Base-by-base conservation (phyloP, 139 green algal genomes). In the Coelastrella sp. region DNA sequence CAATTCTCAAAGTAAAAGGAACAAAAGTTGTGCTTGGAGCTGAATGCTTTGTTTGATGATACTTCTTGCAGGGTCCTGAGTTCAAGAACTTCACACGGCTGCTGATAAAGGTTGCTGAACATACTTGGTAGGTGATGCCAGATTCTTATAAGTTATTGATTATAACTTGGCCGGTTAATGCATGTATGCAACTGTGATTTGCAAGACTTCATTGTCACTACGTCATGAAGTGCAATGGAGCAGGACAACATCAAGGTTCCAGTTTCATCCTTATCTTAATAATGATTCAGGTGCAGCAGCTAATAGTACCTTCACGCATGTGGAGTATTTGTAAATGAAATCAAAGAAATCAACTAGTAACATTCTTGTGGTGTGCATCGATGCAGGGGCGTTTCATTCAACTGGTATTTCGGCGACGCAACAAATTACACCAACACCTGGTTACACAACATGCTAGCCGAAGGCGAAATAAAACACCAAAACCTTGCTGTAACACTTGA, bases 81-180 rank as follows among this genome's bases (percentile, higher is more conserved):
- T 95, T 93, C 88, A 13, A 81, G 19, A 89, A 89, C 61, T 95
- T 95, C 90, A 90, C 65, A 14, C 90, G 94, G 23, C 68, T 96
- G 54, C 80, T 96, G 16, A 81, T 96, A 56, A 96, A 96, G 88
- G 89, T 96, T 7, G 80, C 93, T 1, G 95, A 97, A 85, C 95
- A 97, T 91, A 97, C 95, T 3, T 96, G 93, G 93, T 88, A 19
- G n/a, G 83, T n/a, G 58, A 47, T 47, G 1, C 0, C 32, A 1
- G 32, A 47, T 47, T 1, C 32, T n/a, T 47, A 80, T 47, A 47
- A 47, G 0, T 47, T 47, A n/a, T n/a, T 47, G 32, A 47, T 47
- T 47, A 47, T 47, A 47, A 47, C 32, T 47, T 47, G 32, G 32
- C 32, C 32, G 32, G n/a, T n/a, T n/a, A n/a, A 47, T 47, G 32